Evolutionary conservation across 495 filamentous ascomycete genomes (phyloP).

Genomic region (Hyaloscypha variabilis): DNA sequence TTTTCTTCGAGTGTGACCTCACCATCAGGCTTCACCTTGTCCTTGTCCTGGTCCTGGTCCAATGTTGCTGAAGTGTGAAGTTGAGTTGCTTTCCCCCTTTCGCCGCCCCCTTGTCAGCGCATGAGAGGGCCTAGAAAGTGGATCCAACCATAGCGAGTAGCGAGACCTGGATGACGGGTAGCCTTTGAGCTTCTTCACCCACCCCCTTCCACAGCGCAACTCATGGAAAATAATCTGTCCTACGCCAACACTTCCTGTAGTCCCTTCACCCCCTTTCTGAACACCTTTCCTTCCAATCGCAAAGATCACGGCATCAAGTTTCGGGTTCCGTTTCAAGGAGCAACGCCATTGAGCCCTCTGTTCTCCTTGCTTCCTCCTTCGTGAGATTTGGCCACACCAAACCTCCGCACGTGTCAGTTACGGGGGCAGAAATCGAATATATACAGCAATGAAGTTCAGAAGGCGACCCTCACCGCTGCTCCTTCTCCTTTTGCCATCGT

Average conservation of each 20-base stretch:
- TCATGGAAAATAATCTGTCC: neutral
- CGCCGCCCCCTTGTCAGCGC: slow-evolving; percentile 9
- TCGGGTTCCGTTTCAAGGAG: neutral
- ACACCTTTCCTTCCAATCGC: neutral
- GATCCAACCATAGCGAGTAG: neutral
- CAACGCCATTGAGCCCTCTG: neutral
- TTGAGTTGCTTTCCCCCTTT: neutral
- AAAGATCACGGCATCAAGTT: neutral
- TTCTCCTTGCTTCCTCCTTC: neutral
- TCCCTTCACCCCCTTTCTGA: neutral
- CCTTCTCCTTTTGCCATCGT: slow-evolving; percentile 45
- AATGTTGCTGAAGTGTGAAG: neutral
- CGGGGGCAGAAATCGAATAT: slow-evolving; percentile 15
- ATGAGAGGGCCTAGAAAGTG: slow-evolving; percentile 1
- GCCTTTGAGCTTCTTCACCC: too few species aligned
- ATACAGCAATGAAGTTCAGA: slow-evolving; percentile 48
- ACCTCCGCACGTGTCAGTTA: neutral
- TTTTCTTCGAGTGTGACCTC: neutral
- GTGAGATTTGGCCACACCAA: neutral
- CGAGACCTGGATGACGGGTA: neutral
- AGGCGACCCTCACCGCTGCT: slow-evolving; percentile 43
- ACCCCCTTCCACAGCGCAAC: neutral
- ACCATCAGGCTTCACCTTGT: too few species aligned
- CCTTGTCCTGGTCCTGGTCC: neutral
- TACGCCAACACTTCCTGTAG: neutral